Percentiles rank a stretch among this genome's conserved stretches.
These are phyloP conservation scores for Fusarium globosum DNA, from an alignment of 2,329 filamentous ascomycete genomes.

Conservation along the genomic window DNA sequence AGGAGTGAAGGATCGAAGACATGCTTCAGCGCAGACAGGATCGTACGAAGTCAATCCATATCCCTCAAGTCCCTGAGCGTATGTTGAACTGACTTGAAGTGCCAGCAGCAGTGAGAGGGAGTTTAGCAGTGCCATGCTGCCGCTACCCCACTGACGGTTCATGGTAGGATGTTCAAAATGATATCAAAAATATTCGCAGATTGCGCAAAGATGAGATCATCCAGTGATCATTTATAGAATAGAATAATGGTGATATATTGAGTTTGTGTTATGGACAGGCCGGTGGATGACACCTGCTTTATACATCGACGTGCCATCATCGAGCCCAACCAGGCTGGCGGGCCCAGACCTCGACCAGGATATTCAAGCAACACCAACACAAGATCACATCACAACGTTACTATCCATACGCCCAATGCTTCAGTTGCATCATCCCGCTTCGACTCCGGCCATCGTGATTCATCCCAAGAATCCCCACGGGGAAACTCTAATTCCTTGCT, in stretches of 20 bases:
- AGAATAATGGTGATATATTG: neutral
- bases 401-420: neutral
- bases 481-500: neutral
- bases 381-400: neutral
- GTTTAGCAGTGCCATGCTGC: neutral
- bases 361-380: neutral
- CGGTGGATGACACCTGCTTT: neutral
- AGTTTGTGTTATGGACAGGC: too few relatives aligned
- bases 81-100: neutral
- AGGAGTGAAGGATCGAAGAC: constrained; percentile 1
- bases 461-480: neutral
- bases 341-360: neutral
- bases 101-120: neutral
- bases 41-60: constrained; percentile 8
- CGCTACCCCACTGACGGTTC: neutral
- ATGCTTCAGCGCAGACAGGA: constrained; percentile 14
- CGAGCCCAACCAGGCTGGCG: neutral
- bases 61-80: neutral
- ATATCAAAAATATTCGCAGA: neutral
- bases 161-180: neutral
- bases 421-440: neutral
- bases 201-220: neutral
- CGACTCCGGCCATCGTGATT: neutral
- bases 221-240: neutral
- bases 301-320: constrained; percentile 2